Base-by-base conservation (phyloP, 2,329 filamentous ascomycete species). In the Ramularia endophylla region DNA sequence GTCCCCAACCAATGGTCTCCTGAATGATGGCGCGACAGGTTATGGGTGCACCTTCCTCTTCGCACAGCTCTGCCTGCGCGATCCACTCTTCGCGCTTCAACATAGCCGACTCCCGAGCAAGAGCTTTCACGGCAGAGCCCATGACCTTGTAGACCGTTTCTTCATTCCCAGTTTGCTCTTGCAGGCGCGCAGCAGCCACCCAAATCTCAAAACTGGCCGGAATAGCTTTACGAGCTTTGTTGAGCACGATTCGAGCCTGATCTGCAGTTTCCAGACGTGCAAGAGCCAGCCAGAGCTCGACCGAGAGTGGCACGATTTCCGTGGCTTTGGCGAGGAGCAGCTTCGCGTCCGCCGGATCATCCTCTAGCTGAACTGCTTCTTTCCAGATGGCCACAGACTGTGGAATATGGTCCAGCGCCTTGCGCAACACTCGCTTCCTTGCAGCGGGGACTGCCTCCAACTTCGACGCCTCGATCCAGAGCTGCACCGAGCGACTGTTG, bases 321-420 rank as follows among this genome's bases (percentile, higher is more conserved):
- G 89, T 94, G 0, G 94, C 94, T 66, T 95, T 95, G 35, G 88
- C 89, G 34, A 98, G 77, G 40, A 98, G 74, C 41, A 98, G 71
- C 48, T 83, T 82, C 4, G 94, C 94, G 67, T 95, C 88, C 20
- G 83, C 84, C 0, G 85, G 78, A 53, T 95, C 84, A 57, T 95
- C 90, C 59, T 97, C 92, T 41, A 97, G 70, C 54, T 97, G 97
- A 48, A 98, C 90, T 4, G 90, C 84, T 61, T 94, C 88, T 62
- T 97, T 98, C 92, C 92, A 98, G n/a, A 98, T 76, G 30, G 86
- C 83, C 35, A 97, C 92, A 0, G 90, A 97, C 58, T 95, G 87
- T 1, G 89, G 89, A 29, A 95, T 85, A 57, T 95, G 83, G 56
- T 97, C 87, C 32, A 98, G 73, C 0, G 92, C 94, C 59, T 94